Evolutionary conservation across 192 early-diverging fungal genomes (phyloP).

Genomic region (Coemansia sp.): DNA sequence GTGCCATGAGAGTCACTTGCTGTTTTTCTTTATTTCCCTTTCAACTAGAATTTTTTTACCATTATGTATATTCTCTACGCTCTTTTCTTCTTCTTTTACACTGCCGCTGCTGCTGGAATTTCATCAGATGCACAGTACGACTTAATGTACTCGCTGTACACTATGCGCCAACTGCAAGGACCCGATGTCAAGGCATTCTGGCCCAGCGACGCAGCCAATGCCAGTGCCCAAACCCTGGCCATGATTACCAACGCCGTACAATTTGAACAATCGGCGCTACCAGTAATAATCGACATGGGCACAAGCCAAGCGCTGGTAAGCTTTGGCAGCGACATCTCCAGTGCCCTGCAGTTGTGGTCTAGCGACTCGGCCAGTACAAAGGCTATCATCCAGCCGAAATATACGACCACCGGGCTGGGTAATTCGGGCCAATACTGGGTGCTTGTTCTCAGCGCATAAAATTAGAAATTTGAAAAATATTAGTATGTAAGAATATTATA

Average conservation of each 20-base stretch:
- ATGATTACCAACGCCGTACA: background rate
- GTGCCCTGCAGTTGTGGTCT: background rate
- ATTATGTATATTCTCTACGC: background rate
- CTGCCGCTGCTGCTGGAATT: background rate
- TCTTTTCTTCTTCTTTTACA: background rate
- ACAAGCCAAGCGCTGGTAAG: background rate
- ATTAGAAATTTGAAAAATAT: background rate
- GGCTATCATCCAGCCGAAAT: background rate
- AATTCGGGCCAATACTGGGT: constrained; percentile 15
- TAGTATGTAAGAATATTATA: background rate
- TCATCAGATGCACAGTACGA: constrained; percentile 18
- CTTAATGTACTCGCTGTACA: background rate
- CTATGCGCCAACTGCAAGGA: constrained; percentile 3
- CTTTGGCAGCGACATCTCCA: constrained; percentile 6
- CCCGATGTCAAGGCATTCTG: constrained; percentile 1
- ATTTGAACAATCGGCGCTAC: background rate
- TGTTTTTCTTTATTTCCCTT: background rate
- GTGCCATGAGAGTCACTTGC: background rate
- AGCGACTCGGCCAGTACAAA: background rate
- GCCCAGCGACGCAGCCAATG: background rate
- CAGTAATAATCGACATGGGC: background rate
- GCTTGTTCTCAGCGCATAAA: background rate
- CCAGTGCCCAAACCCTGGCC: constrained; percentile 7
- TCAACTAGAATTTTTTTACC: background rate
- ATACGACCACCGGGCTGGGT: background rate